Conservation (phyloP, 306 rosid species). For the Sindora glabra region DNA sequence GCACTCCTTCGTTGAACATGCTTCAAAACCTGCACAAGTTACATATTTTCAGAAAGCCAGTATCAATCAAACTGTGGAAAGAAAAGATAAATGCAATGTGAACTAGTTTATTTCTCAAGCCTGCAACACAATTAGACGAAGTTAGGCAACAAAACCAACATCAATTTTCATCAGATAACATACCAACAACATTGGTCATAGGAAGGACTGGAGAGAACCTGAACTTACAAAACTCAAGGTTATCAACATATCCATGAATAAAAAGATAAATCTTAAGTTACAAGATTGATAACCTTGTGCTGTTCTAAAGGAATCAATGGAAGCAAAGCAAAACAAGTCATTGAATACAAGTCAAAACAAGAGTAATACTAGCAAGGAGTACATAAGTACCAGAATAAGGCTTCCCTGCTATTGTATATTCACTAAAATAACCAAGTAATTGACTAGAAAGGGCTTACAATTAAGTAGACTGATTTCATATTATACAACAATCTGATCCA, state of each 20-base stretch:
- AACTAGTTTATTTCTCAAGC: conserved; percentile 23
- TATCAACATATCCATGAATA: conserved; percentile 3
- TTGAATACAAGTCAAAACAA: conserved; percentile 8
- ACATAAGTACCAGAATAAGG: not conserved
- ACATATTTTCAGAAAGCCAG: conserved; percentile 30
- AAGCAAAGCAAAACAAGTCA: conserved; percentile 7
- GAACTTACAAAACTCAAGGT: conserved; percentile 14
- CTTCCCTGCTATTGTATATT: conserved; percentile 1
- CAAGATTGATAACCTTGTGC: not conserved
- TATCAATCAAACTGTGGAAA: conserved; percentile 13
- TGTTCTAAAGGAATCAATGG: not conserved
- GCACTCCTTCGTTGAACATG: conserved; percentile 36
- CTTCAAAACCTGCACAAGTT: conserved; percentile 69
- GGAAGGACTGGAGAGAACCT: conserved; percentile 17
- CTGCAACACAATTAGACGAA: conserved; percentile 31
- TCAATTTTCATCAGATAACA: conserved; percentile 13
- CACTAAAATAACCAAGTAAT: conserved; percentile 9
- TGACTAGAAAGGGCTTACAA: conserved; percentile 12
- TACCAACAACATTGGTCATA: conserved; percentile 11
- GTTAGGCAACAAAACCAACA: conserved; percentile 11
- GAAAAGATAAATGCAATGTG: conserved; percentile 11
- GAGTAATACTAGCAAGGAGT: not conserved
- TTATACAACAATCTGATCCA: conserved; percentile 7
- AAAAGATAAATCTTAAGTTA: not conserved
- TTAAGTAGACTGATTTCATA: conserved; percentile 14